Percentiles rank a stretch among this genome's conserved stretches.
phyloP scores from a whole-genome alignment of 176 grass and related monocot genomes.

The Musa troglodytarum region DNA sequence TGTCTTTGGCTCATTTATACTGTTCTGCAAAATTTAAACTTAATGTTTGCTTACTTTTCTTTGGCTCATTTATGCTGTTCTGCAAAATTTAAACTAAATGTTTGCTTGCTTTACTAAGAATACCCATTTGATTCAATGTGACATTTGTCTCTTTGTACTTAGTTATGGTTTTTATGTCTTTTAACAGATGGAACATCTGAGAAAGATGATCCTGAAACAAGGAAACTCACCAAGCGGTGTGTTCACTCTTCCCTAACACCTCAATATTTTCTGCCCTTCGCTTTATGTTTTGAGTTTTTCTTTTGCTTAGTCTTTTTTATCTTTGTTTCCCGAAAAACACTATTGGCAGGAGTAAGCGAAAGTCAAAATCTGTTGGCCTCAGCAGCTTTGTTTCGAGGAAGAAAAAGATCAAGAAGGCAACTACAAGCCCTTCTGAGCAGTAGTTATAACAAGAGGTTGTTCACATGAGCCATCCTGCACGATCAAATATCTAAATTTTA shows the following conservation, averaged over 20 bases:
- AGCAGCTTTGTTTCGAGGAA: constrained; percentile 88
- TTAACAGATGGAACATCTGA: constrained; percentile 20
- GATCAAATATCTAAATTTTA: neutral
- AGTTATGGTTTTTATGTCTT: neutral
- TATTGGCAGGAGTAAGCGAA: constrained; percentile 55
- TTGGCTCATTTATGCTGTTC: neutral
- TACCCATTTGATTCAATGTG: neutral
- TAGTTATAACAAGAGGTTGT: neutral
- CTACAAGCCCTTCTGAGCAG: neutral
- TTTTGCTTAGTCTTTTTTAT: neutral
- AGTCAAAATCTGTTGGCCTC: constrained; percentile 55
- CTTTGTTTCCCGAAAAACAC: neutral
- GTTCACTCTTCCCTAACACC: neutral
- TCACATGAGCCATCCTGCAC: neutral
- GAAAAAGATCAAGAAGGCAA: constrained; percentile 53
- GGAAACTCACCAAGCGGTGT: constrained; percentile 57
- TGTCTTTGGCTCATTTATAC: too few relatives aligned
- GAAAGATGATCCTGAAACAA: constrained; percentile 50
- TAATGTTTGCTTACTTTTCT: neutral
- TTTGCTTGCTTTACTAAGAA: neutral
- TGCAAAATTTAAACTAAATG: neutral
- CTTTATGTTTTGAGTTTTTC: neutral
- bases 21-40: too few relatives aligned
- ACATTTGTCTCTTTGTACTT: neutral
- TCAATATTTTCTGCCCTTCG: neutral